Conservation (phyloP, 192 early-diverging fungal species). For the Backusella westeae region DNA sequence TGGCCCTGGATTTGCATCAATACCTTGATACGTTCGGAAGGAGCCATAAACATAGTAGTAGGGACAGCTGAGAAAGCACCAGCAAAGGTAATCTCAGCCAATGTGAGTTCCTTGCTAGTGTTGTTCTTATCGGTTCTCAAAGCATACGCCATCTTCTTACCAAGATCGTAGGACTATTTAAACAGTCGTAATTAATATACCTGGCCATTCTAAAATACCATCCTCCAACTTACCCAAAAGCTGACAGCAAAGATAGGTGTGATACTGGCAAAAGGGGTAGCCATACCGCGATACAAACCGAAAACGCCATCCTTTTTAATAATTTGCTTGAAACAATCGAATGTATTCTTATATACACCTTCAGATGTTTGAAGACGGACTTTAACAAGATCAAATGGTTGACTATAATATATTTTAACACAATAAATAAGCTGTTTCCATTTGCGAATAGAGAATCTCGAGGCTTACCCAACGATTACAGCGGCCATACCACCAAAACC, state of each 20-base stretch:
- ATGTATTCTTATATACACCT: conserved; percentile 75
- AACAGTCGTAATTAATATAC: conserved; percentile 17
- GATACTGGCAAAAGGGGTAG: conserved; percentile 87
- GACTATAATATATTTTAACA: conserved; percentile 36
- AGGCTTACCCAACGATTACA: conserved; percentile 67
- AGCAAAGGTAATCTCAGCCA: conserved; percentile 81
- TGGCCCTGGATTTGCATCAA: conserved; percentile 77
- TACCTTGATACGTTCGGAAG: conserved; percentile 96
- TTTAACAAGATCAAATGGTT: conserved; percentile 91
- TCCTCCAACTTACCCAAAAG: conserved; percentile 71
- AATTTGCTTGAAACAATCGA: conserved; percentile 91
- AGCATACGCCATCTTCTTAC: conserved; percentile 65
- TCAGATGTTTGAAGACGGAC: conserved; percentile 93
- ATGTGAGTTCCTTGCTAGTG: conserved; percentile 62
- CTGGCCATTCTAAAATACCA: neutral
- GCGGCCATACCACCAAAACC: conserved; percentile 87
- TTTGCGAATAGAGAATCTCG: neutral
- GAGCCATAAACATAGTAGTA: conserved; percentile 93
- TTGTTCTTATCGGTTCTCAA: conserved; percentile 36
- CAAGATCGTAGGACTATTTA: conserved; percentile 64
- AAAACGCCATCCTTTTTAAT: conserved; percentile 86
- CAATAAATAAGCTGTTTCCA: neutral
- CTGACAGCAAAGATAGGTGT: conserved; percentile 96
- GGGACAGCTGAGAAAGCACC: conserved; percentile 95
- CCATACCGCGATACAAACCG: conserved; percentile 96